Evolutionary conservation across 2,329 filamentous ascomycete genomes (phyloP).

Genomic region (Cryphonectria nitschkei): DNA sequence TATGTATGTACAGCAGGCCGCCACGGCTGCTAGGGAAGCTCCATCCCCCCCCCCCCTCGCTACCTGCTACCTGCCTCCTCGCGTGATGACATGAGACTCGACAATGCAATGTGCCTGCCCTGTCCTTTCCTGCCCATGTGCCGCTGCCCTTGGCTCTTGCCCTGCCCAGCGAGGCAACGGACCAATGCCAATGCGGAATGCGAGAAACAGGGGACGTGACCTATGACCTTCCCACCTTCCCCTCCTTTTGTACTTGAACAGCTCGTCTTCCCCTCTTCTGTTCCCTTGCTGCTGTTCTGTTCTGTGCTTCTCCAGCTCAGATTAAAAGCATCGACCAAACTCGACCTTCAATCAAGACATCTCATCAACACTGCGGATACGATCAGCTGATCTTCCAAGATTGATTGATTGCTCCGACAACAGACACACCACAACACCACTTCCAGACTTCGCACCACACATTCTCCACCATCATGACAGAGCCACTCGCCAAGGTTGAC

Average conservation of each 20-base stretch:
- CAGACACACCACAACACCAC: background rate
- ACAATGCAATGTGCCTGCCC: background rate
- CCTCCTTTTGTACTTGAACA: slow-evolving; percentile 25
- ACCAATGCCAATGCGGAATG: slow-evolving; percentile 15
- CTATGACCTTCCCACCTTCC: slow-evolving; percentile 25
- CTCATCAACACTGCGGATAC: background rate
- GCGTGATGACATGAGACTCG: slow-evolving; percentile 14
- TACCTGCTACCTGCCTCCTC: slow-evolving; percentile 6
- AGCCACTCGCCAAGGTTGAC: slow-evolving; percentile 83
- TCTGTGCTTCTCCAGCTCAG: slow-evolving; percentile 2
- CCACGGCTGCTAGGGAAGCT: background rate
- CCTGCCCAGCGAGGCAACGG: background rate
- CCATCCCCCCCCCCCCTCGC: background rate
- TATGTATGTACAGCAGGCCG: background rate
- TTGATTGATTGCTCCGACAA: background rate
- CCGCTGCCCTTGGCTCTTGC: background rate
- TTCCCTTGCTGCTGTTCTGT: slow-evolving; percentile 11
- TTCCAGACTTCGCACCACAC: background rate
- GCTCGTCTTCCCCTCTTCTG: slow-evolving; percentile 24
- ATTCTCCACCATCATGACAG: slow-evolving; percentile 42
- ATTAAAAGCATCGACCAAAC: background rate
- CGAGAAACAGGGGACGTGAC: background rate
- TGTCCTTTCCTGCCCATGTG: background rate
- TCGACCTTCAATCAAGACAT: background rate
- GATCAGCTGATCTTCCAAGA: background rate